These are phyloP conservation scores for Neoascochyta sp. DNA, from an alignment of 2,329 filamentous ascomycete genomes.

Conservation along the genomic window DNA sequence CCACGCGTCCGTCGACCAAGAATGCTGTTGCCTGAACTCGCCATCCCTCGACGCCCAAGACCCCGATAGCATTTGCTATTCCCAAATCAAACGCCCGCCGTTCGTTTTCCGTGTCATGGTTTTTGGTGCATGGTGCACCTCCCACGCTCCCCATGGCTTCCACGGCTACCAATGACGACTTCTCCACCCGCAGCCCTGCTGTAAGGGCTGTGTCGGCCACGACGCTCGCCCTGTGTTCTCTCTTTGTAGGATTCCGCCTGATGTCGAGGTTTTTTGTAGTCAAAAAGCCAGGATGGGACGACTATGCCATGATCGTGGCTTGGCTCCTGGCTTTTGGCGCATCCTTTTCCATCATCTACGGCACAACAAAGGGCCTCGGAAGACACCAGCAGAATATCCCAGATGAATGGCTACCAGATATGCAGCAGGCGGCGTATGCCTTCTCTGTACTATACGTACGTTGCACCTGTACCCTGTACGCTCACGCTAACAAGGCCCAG, in stretches of 20 bases:
- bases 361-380: conserved; percentile 63
- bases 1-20: conserved; percentile 12
- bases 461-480: conserved; percentile 8
- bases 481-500: conserved; percentile 43
- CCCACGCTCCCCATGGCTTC: conserved; percentile 26
- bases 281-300: conserved; percentile 67
- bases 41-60: conserved; percentile 23
- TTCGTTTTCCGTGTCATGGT: conserved; percentile 13
- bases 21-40: conserved; percentile 19
- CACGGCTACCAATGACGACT: conserved; percentile 13
- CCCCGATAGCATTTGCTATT: conserved; percentile 29
- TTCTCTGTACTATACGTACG: conserved; percentile 60
- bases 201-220: conserved; percentile 68
- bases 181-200: conserved; percentile 27
- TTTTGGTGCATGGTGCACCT: conserved; percentile 7
- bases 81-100: too few species aligned
- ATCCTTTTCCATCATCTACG: conserved; percentile 63
- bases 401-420: conserved; percentile 44
- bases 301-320: conserved; percentile 75
- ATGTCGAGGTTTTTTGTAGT: conserved; percentile 71
- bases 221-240: conserved; percentile 65
- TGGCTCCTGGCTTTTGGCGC: conserved; percentile 71
- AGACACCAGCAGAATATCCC: conserved; percentile 61
- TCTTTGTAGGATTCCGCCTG: conserved; percentile 73
- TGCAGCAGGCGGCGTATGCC: conserved; percentile 58